phyloP scores from a whole-genome alignment of 495 filamentous ascomycete genomes.

The Ascodesmis nigricans region DNA sequence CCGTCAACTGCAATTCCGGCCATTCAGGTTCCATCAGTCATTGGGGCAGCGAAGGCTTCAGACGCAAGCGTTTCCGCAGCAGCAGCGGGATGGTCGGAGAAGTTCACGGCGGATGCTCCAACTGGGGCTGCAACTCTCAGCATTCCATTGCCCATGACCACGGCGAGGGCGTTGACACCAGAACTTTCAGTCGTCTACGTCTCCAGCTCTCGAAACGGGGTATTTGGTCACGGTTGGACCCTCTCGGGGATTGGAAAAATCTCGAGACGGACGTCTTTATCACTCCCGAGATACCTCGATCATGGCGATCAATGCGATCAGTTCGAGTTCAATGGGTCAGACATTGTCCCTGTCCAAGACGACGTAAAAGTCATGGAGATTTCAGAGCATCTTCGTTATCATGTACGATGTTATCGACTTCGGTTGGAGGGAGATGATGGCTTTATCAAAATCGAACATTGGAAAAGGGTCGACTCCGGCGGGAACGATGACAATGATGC shows the following conservation, averaged over 20 bases:
- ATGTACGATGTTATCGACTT: slow-evolving; percentile 7
- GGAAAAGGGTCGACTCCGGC: not conserved
- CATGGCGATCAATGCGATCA: no score
- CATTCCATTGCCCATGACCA: not conserved
- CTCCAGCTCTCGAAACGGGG: slow-evolving; percentile 20
- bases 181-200: slow-evolving; percentile 16
- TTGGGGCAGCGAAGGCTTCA: no score
- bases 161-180: not conserved
- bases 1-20: no score
- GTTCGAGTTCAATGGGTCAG: slow-evolving; percentile 12
- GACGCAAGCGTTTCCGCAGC: no score
- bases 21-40: no score
- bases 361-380: not conserved
- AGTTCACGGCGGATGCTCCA: slow-evolving; percentile 5
- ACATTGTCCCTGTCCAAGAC: slow-evolving; percentile 19
- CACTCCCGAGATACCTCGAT: slow-evolving; percentile 17
- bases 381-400: no score
- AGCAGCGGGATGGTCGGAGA: no score
- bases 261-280: slow-evolving; percentile 16
- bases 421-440: slow-evolving; percentile 11
- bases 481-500: slow-evolving; percentile 12
- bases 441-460: slow-evolving; percentile 18
- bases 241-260: slow-evolving; percentile 12
- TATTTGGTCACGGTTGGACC: slow-evolving; percentile 24
- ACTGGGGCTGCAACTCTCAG: slow-evolving; percentile 3